Evolutionary conservation across 306 rosid species (phyloP).

Genomic region (Prosopis cineraria): DNA sequence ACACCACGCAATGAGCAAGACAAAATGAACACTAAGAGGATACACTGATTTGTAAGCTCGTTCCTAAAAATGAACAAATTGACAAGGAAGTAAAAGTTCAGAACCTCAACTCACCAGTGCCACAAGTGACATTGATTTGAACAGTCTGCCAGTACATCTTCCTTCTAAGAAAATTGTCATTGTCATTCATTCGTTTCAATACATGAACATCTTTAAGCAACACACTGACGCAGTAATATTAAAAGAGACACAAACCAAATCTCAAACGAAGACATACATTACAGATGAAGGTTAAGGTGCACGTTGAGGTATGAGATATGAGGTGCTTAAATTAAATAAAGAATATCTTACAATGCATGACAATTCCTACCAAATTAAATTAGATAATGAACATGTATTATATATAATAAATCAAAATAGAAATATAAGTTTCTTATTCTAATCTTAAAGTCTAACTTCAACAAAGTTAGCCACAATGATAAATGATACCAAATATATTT

Average conservation of each 20-base stretch:
- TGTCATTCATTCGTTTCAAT: background rate
- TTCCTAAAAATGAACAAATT: background rate
- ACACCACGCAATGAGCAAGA: too few species aligned
- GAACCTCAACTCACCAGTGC: constrained; percentile 48
- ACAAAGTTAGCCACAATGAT: background rate
- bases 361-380: too few species aligned
- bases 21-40: background rate
- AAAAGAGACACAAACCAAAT: background rate
- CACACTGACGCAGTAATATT: constrained; percentile 5
- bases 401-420: background rate
- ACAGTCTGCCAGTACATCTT: constrained; percentile 42
- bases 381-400: background rate
- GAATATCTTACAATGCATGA: too few species aligned
- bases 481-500: background rate
- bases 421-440: background rate
- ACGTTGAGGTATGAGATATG: too few species aligned
- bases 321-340: too few species aligned
- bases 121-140: constrained; percentile 46
- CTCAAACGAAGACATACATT: constrained; percentile 1
- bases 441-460: background rate
- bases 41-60: constrained; percentile 5
- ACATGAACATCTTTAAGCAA: background rate
- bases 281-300: too few species aligned
- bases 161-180: constrained; percentile 35
- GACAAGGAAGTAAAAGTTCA: constrained; percentile 23